These are phyloP conservation scores for Alternaria sp. DNA, from an alignment of 2,329 filamentous ascomycete genomes.

Conservation along the genomic window DNA sequence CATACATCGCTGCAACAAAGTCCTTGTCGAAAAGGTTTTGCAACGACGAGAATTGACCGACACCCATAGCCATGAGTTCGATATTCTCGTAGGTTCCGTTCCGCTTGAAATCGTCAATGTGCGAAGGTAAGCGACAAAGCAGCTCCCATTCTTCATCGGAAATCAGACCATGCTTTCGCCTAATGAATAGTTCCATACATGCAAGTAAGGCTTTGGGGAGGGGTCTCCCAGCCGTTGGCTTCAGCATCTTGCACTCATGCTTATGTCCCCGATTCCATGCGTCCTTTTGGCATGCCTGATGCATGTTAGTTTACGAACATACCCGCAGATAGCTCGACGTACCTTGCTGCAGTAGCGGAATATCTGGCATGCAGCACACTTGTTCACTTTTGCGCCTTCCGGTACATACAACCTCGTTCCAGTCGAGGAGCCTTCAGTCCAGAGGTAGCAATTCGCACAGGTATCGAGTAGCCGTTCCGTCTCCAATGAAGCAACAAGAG, in stretches of 20 bases:
- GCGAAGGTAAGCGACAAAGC: constrained; percentile 55
- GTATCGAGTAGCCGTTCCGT: constrained; percentile 58
- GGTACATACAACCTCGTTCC: constrained; percentile 43
- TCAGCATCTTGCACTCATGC: constrained; percentile 63
- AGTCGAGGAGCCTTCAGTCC: constrained; percentile 41
- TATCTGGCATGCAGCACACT: constrained; percentile 63
- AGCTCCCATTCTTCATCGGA: constrained; percentile 51
- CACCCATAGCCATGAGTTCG: constrained; percentile 60
- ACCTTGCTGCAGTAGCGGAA: constrained; percentile 68
- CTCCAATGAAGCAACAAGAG: constrained; percentile 63
- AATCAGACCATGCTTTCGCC: constrained; percentile 49
- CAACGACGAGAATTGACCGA: constrained; percentile 59
- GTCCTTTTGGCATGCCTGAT: constrained; percentile 63
- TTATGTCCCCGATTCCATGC: constrained; percentile 67
- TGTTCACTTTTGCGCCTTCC: constrained; percentile 52
- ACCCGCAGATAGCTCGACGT: neutral
- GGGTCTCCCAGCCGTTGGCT: constrained; percentile 48
- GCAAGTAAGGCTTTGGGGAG: constrained; percentile 64
- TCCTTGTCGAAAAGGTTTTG: constrained; percentile 50
- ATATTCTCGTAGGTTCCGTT: constrained; percentile 54
- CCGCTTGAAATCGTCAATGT: constrained; percentile 56
- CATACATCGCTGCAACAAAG: constrained; percentile 53
- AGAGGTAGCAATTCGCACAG: constrained; percentile 64
- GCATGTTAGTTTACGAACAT: constrained; percentile 3
- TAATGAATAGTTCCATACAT: constrained; percentile 60